phyloP scores from a whole-genome alignment of 345 rosid genomes.

The Bruguiera parviflora region DNA sequence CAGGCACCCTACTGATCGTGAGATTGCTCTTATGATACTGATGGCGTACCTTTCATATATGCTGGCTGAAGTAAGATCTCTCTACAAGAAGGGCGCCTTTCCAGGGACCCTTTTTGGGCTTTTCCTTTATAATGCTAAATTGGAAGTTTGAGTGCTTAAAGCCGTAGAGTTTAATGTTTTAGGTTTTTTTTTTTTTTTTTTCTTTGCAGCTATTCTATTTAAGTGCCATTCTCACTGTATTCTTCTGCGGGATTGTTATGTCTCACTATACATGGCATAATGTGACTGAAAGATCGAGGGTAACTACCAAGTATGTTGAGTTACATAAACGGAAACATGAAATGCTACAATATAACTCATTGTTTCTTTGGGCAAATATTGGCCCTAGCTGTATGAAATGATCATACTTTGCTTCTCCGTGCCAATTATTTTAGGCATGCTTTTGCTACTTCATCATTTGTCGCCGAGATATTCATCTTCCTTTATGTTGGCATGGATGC shows the following conservation, averaged over 20 bases:
- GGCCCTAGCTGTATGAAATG: not conserved
- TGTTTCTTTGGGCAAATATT: slow-evolving; percentile 1
- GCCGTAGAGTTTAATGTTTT: not conserved
- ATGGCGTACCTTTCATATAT: slow-evolving; percentile 94
- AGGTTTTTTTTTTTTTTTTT: not conserved
- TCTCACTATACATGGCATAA: slow-evolving; percentile 98
- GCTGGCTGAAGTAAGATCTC: slow-evolving; percentile 70
- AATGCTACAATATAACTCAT: not conserved
- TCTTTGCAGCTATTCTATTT: slow-evolving; percentile 67
- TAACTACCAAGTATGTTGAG: slow-evolving; percentile 70
- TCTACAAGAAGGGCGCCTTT: slow-evolving; percentile 14
- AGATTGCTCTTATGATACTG: slow-evolving; percentile 93
- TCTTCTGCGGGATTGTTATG: slow-evolving; percentile 97
- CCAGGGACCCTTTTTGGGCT: not conserved
- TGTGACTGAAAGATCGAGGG: slow-evolving; percentile 84
- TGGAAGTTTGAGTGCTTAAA: slow-evolving; percentile 4
- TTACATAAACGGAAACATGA: slow-evolving; percentile 3
- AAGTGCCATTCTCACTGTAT: slow-evolving; percentile 89
- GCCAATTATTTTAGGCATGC: slow-evolving; percentile 55
- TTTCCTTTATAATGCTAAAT: slow-evolving; percentile 1
- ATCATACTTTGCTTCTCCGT: slow-evolving; percentile 7
- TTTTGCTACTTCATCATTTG: slow-evolving; percentile 85
- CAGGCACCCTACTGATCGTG: slow-evolving; percentile 93
- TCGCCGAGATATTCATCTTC: slow-evolving; percentile 92
- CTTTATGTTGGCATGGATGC: slow-evolving; percentile 99